These are phyloP conservation scores for Diaporthe citrichinensis DNA, from an alignment of 2,329 filamentous ascomycete species.

Conservation along the genomic window DNA sequence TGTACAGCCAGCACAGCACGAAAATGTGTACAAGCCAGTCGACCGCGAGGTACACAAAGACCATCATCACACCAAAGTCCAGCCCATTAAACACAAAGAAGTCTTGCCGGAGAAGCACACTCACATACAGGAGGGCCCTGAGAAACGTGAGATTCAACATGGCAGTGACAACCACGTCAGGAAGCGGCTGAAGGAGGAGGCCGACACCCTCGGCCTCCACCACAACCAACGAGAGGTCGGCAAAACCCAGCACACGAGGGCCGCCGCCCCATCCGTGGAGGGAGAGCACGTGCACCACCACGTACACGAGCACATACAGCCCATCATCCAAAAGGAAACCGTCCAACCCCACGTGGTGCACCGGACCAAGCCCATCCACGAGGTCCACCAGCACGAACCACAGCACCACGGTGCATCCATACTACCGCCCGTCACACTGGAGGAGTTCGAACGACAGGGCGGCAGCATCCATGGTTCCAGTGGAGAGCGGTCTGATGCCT, in stretches of 20 bases:
- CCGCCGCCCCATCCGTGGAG: conserved; percentile 62
- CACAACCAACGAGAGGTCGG: background rate
- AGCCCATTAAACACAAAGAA: background rate
- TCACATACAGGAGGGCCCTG: background rate
- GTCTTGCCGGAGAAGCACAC: background rate
- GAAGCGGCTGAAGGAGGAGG: background rate
- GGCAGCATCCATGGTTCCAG: conserved; percentile 67
- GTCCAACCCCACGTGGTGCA: conserved; percentile 78
- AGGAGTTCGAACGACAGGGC: conserved; percentile 71
- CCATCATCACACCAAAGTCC: background rate
- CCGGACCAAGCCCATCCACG: conserved; percentile 78
- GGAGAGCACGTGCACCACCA: conserved; percentile 65
- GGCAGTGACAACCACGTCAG: background rate
- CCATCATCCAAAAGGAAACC: conserved; percentile 78
- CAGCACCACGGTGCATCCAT: conserved; percentile 76
- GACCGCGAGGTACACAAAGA: background rate
- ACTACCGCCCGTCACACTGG: conserved; percentile 73
- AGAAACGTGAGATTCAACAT: background rate
- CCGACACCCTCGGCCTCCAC: background rate
- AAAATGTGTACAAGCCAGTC: background rate
- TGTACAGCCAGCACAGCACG: background rate
- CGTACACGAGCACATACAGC: conserved; percentile 78
- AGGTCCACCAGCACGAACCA: conserved; percentile 74
- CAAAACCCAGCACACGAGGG: conserved; percentile 61
- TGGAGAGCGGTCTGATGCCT: conserved; percentile 68